Conservation (phyloP, 164 flowering plant species). For the Santalum album region DNA sequence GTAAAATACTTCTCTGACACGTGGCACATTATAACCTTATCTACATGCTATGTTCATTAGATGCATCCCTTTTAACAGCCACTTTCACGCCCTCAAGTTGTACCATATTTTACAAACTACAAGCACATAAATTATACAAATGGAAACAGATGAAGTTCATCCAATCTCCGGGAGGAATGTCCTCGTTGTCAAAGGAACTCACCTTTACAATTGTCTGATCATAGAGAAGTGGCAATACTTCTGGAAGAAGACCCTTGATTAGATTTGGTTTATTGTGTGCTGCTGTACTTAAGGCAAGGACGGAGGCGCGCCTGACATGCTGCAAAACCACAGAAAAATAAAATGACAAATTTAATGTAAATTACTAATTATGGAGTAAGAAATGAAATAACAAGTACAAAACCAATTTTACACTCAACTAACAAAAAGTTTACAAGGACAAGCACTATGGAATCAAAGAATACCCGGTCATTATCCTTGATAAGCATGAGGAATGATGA, state of each 20-base stretch:
- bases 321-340: constrained; percentile 22
- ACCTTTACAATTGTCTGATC: constrained; percentile 98
- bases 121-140: no score
- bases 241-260: constrained; percentile 86
- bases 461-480: constrained; percentile 87
- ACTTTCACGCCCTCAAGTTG: no score
- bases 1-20: no score
- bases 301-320: constrained; percentile 99
- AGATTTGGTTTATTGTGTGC: constrained; percentile 98
- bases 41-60: no score
- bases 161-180: no score
- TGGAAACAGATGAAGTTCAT: no score
- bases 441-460: neutral
- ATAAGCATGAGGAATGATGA: constrained; percentile 92
- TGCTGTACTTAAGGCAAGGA: constrained; percentile 92
- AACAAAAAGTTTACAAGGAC: neutral
- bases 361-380: constrained; percentile 1
- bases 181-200: constrained; percentile 13
- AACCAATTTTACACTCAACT: neutral
- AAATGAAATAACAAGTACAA: neutral
- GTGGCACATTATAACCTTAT: no score
- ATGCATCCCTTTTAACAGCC: no score
- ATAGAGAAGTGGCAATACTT: constrained; percentile 84
- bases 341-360: constrained; percentile 1
- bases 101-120: no score